Conservation (phyloP, 192 early-diverging fungal species). For the Backusella luteola region DNA sequence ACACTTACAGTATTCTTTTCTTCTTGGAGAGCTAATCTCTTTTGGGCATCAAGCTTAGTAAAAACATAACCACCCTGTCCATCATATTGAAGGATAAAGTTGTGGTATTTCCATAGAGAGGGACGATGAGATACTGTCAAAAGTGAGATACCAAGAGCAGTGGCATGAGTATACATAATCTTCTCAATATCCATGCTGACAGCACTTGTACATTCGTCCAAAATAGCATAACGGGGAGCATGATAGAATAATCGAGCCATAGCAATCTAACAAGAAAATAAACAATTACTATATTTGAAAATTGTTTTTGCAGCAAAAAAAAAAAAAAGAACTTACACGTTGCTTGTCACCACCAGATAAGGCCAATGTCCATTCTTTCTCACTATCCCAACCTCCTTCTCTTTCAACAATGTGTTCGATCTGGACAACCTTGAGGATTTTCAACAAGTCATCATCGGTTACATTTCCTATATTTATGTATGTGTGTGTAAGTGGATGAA, state of each 20-base stretch:
- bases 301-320: background rate
- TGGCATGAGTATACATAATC: constrained; percentile 85
- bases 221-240: constrained; percentile 89
- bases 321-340: constrained; percentile 45
- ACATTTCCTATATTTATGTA: constrained; percentile 41
- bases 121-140: constrained; percentile 96
- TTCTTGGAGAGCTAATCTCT: constrained; percentile 84
- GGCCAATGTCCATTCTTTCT: constrained; percentile 87
- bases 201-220: constrained; percentile 92
- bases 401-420: constrained; percentile 80
- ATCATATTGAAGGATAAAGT: constrained; percentile 91
- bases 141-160: constrained; percentile 80
- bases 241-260: constrained; percentile 99
- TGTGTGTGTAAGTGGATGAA: background rate
- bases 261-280: constrained; percentile 33
- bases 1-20: constrained; percentile 74
- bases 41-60: constrained; percentile 83
- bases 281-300: background rate
- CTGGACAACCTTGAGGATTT: constrained; percentile 82
- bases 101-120: constrained; percentile 97
- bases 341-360: constrained; percentile 98
- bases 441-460: constrained; percentile 77
- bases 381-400: constrained; percentile 89
- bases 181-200: constrained; percentile 94
- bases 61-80: constrained; percentile 97